Evolutionary conservation across 2,329 filamentous ascomycete genomes (phyloP), one percentile per base, ranked within the genome.

Genomic region (Cytospora chrysosperma): DNA sequence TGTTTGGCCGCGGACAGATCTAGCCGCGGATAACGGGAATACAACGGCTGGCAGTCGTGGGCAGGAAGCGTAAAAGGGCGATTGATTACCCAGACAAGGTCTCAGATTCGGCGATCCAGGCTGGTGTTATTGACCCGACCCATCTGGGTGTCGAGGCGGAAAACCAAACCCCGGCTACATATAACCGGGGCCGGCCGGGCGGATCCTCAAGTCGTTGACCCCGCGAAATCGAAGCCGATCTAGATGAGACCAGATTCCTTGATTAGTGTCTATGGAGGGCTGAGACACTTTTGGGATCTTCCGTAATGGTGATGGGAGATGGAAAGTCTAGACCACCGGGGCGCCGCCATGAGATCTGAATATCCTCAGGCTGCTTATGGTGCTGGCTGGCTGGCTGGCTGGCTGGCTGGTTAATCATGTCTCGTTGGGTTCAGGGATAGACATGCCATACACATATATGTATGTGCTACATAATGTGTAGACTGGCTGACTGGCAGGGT

Each of bases 211-310:
- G 32, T 34, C 49, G 27, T 21, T 34, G 40, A n/a, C 59, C 59
- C 56, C 60, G 49, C 34, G 52, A 24, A 64, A 64, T 64, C 58
- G 54, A n/a, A 54, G 58, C 24, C 56, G 55, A 56, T 53, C 59
- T 56, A 63, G 58, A 57, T 57, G 49, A 55, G 63, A 47, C 60
- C 52, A 59, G 60, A 40, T 57, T 24, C 26, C 47, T 21, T 21
- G 6, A 34, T 13, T 12, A 34, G n/a, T 34, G 32, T 10, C 30
- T 32, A n/a, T 43, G 43, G 43, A 47, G n/a, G 43, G 43, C 43
- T 47, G 43, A 47, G 43, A 47, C 43, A 47, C 7, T 21, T n/a
- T 43, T 51, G 24, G 28, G 28, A 24, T 56, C 10, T 37, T 51
- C 34, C 55, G n/a, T 6, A 9, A 34, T 52, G 32, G 28, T 12